Evolutionary conservation across 2,329 filamentous ascomycete species (phyloP), one percentile per base, ranked within the genome.

Genomic region (Tolypocladium nubicola): DNA sequence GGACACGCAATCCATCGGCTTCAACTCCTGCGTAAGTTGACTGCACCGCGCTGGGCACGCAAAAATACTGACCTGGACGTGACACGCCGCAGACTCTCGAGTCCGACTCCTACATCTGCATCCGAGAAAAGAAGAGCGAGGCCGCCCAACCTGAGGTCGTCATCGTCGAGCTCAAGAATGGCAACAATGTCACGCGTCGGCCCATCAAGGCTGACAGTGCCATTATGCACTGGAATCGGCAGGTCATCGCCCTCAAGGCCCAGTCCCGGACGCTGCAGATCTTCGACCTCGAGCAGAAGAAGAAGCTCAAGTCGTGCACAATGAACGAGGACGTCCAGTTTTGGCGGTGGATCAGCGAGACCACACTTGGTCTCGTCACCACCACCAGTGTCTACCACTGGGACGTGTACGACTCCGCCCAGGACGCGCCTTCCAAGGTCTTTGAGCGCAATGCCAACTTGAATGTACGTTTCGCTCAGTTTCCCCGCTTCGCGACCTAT

Each of bases 171-270:
- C 87, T 99, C 71, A 97, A 97, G 77, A 95, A 97, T 77, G 86
- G 86, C 78, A 97, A 96, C 84, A 93, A 94, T 79, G 86, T 97
- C 73, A 94, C 90, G 66, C 88, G 89, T 68, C 85, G 93, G 71
- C 90, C 93, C 53, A 99, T 99, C 80, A 97, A 96, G 80, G 94
- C 94, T 69, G 94, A 99, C 78, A 97, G 92, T 84, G 94, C 95
- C 67, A 96, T 99, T 72, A 97, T 99, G 94, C 94, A 99, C 83
- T 96, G 90, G 90, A 87, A 83, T 66, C 89, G 88, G 72, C 90
- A 96, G 74, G 90, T 99, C 72, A 97, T 99, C 69, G 94, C 95
- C 61, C 83, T 99, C 65, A 96, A 96, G 77, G 93, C 94, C 53
- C 90, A 97, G 73, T 88, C 88, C 62, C 84, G 91, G 71, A 99